Evolutionary conservation across 2,329 filamentous ascomycete genomes (phyloP).

Genomic region (Hypoxylon sp.): DNA sequence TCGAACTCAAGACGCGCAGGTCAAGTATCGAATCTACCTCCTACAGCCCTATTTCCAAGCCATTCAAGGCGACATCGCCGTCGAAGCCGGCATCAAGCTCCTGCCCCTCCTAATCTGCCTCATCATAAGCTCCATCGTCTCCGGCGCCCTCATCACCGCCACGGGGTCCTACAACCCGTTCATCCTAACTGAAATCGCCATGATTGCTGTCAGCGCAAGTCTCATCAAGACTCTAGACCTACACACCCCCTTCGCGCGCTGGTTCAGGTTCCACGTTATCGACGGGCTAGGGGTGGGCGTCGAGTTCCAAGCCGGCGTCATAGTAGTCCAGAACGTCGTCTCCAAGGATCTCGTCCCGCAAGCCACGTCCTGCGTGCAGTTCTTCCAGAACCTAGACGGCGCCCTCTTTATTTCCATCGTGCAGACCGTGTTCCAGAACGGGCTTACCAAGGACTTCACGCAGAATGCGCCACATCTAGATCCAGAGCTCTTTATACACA

Average conservation of each 20-base stretch:
- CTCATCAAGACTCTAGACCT: conserved; percentile 67
- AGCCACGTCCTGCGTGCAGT: conserved; percentile 66
- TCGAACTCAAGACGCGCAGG: not conserved
- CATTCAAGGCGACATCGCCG: conserved; percentile 65
- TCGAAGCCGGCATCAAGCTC: conserved; percentile 67
- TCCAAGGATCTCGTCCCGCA: conserved; percentile 63
- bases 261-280: conserved; percentile 72
- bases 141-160: conserved; percentile 55
- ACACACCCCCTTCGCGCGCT: conserved; percentile 61
- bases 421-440: conserved; percentile 77
- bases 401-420: conserved; percentile 74
- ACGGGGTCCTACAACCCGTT: conserved; percentile 61
- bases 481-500: conserved; percentile 63
- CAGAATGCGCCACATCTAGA: conserved; percentile 61
- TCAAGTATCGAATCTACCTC: conserved; percentile 1
- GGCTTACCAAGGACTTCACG: conserved; percentile 66
- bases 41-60: conserved; percentile 66
- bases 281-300: conserved; percentile 66
- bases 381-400: conserved; percentile 75
- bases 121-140: conserved; percentile 61
- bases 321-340: conserved; percentile 67
- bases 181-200: conserved; percentile 56
- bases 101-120: conserved; percentile 66
- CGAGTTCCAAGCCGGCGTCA: conserved; percentile 62
- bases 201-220: conserved; percentile 62